Evolutionary conservation across 805 yeast genomes (phyloP), one percentile per base, ranked within the genome.

Genomic region (Wickerhamiella vanderwaltii): DNA sequence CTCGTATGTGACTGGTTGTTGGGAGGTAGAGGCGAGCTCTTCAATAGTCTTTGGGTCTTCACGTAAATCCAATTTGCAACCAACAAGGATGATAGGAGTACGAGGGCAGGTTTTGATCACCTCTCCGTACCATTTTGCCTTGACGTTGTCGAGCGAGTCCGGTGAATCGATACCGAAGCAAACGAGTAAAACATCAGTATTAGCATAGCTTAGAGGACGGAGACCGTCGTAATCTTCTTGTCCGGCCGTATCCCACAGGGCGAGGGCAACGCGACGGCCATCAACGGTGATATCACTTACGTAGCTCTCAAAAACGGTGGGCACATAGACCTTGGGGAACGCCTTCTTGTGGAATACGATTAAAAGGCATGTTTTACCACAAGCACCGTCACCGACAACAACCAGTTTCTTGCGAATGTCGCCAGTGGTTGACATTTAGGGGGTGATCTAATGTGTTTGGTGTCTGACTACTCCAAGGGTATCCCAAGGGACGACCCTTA

Each of bases 241-340:
- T 51, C 96, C 96, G 43, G 96, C 95, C 52, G 95, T 86, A 85
- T 86, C 95, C 95, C 95, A 86, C 52, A 86, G 69, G 6, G 95
- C 94, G 63, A 86, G 69, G 62, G 87, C 95, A 45, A 88, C 96
- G 60, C 82, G 75, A 64, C 88, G 81, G 39, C 94, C 93, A 55
- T 81, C 88, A 45, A 80, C 79, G 58, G 77, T 95, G 45, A 88
- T 96, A 62, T 86, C 95, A 35, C 96, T 94, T 55, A 88, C 96
- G 64, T 88, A 91, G 70, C 87, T 91, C 63, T 88, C 97, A 58
- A 88, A 88, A 47, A 88, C 97, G 18, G 95, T 85, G 58, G 95
- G 95, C 37, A 86, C 95, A 60, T 85, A 85, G 48, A 84, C 88
- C 63, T 84, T 93, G 46, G 95, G 95, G 71, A 85, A 86, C 51